Conservation (phyloP, 345 rosid genomes). For the Leavenworthia alabamica region DNA sequence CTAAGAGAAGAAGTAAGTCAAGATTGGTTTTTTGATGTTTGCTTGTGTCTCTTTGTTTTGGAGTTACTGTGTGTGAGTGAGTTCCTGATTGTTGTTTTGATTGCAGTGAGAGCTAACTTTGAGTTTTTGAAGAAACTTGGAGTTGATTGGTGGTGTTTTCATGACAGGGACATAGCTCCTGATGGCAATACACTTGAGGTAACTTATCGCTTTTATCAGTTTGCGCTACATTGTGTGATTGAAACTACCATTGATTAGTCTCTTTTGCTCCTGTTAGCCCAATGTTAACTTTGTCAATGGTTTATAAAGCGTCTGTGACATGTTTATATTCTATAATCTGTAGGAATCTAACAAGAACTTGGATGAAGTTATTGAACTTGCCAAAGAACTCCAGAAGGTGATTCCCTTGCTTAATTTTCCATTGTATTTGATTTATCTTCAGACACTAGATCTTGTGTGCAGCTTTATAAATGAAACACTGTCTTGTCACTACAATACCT, state of each 20-base stretch:
- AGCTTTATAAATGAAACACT: background rate
- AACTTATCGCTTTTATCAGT: background rate
- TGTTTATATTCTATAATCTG: background rate
- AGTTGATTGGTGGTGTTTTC: slow-evolving; percentile 93
- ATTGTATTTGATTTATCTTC: background rate
- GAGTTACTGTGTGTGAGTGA: background rate
- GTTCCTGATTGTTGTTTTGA: background rate
- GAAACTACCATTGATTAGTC: background rate
- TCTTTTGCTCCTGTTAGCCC: background rate
- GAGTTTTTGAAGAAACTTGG: slow-evolving; percentile 92
- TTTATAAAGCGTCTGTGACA: background rate
- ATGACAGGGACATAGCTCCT: slow-evolving; percentile 94
- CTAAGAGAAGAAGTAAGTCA: slow-evolving; percentile 90
- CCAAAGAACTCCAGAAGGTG: slow-evolving; percentile 75
- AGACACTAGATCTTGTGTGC: background rate
- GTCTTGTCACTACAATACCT: background rate
- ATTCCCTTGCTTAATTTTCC: slow-evolving; percentile 23
- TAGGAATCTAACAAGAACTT: slow-evolving; percentile 84
- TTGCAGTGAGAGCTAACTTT: slow-evolving; percentile 92
- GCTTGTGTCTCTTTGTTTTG: background rate
- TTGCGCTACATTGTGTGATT: background rate
- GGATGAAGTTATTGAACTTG: slow-evolving; percentile 90
- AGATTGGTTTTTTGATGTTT: background rate
- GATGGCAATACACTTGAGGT: slow-evolving; percentile 77
- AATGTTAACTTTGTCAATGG: background rate